Percentiles rank a stretch among this genome's conserved stretches.
These are phyloP conservation scores for Candida hispaniensis DNA, from an alignment of 805 yeast genomes.

Conservation along the genomic window DNA sequence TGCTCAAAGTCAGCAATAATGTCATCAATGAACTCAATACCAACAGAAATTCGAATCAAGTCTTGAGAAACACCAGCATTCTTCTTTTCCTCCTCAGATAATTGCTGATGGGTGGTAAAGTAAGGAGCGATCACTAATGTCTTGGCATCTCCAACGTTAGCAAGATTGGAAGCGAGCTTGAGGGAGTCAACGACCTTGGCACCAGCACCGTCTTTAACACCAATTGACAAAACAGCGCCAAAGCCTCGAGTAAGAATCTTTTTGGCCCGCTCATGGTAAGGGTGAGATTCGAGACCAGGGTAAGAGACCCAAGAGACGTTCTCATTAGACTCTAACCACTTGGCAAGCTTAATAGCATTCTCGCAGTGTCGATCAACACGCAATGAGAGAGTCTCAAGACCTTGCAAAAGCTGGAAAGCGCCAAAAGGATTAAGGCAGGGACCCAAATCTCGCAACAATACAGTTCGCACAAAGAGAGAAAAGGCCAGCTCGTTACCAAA, in stretches of 20 bases:
- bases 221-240: conserved; percentile 85
- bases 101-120: conserved; percentile 92
- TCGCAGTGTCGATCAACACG: conserved; percentile 87
- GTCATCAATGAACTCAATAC: conserved; percentile 87
- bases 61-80: conserved; percentile 85
- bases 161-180: conserved; percentile 81
- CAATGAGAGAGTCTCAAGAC: conserved; percentile 86
- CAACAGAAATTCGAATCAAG: conserved; percentile 78
- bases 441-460: conserved; percentile 84
- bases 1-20: conserved; percentile 82
- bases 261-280: conserved; percentile 70
- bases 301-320: conserved; percentile 85
- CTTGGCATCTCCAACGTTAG: conserved; percentile 95
- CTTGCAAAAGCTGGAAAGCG: conserved; percentile 76
- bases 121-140: conserved; percentile 93
- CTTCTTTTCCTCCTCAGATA: conserved; percentile 65
- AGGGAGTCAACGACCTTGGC: conserved; percentile 75
- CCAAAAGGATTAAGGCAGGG: conserved; percentile 83
- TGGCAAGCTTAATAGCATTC: conserved; percentile 73
- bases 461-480: conserved; percentile 71
- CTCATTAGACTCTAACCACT: conserved; percentile 53
- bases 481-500: conserved; percentile 64
- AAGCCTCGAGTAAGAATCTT: conserved; percentile 71
- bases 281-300: conserved; percentile 74
- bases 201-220: conserved; percentile 67